phyloP scores from a whole-genome alignment of 2,329 filamentous ascomycete genomes.

The Paecilomyces fulvus region DNA sequence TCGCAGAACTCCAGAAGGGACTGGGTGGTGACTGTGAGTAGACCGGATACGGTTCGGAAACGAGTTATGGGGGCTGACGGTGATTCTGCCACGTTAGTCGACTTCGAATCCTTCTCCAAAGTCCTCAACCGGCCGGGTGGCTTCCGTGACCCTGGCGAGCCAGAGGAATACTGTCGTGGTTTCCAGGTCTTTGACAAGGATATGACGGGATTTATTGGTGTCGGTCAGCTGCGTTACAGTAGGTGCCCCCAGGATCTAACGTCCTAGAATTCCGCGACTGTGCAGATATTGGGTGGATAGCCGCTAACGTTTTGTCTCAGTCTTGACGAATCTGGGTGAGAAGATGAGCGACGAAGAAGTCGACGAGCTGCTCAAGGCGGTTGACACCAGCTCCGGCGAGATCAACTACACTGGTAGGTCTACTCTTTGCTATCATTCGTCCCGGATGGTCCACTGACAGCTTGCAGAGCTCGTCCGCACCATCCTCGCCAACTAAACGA shows the following conservation, averaged over 20 bases:
- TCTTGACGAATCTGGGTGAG: conserved; percentile 94
- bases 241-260: conserved; percentile 11
- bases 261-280: neutral
- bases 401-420: conserved; percentile 88
- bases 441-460: conserved; percentile 1
- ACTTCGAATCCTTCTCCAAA: conserved; percentile 95
- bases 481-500: conserved; percentile 68
- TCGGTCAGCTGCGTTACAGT: conserved; percentile 91
- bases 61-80: conserved; percentile 6
- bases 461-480: conserved; percentile 69
- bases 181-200: conserved; percentile 99
- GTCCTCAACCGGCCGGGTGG: conserved; percentile 95
- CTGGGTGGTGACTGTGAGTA: conserved; percentile 84
- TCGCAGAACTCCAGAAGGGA: conserved; percentile 81
- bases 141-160: conserved; percentile 96
- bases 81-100: conserved; percentile 51
- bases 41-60: neutral
- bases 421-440: neutral
- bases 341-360: conserved; percentile 99
- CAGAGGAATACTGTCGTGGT: conserved; percentile 94
- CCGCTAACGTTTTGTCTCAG: conserved; percentile 29
- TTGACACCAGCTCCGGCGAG: conserved; percentile 91
- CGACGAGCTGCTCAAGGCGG: conserved; percentile 95
- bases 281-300: conserved; percentile 1
- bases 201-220: conserved; percentile 94